Evolutionary conservation across 257 asterid genomes (phyloP).

Genomic region (Anisodus acutangulus): DNA sequence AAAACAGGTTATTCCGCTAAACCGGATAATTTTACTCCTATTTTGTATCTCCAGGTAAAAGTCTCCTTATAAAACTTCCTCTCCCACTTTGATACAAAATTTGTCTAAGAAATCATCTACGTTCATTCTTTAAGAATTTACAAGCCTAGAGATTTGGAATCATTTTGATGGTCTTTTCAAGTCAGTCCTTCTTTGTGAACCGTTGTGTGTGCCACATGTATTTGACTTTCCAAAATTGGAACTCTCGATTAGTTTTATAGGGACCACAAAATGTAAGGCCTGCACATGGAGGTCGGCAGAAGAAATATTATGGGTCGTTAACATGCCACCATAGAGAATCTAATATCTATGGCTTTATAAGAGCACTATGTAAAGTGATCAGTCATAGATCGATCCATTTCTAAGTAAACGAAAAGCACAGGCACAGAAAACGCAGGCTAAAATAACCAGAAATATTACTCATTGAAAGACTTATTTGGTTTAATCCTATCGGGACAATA

Average conservation of each 20-base stretch:
- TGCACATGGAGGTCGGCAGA: conserved; percentile 19
- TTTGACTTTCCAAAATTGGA: neutral
- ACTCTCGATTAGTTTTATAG: neutral
- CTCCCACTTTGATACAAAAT: too few relatives aligned
- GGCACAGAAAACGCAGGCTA: neutral
- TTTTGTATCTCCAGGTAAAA: too few relatives aligned
- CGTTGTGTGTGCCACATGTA: neutral
- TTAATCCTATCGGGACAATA: neutral
- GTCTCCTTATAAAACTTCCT: too few relatives aligned
- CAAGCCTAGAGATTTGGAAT: too few relatives aligned
- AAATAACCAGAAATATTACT: neutral
- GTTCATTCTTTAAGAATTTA: neutral
- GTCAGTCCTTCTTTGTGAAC: neutral
- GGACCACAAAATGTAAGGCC: conserved; percentile 9
- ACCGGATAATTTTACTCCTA: too few relatives aligned
- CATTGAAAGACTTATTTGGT: neutral
- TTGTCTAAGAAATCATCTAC: too few relatives aligned
- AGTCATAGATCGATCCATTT: neutral
- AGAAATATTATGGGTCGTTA: conserved; percentile 5
- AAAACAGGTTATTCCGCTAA: too few relatives aligned
- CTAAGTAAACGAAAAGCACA: neutral
- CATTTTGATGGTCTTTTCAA: too few relatives aligned
- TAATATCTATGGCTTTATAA: neutral
- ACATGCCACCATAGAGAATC: conserved; percentile 21
- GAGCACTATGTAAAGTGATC: conserved; percentile 21